Percentiles rank a stretch among this genome's conserved stretches.
These are phyloP conservation scores for Paraconiothyrium sp. DNA, from an alignment of 2,329 filamentous ascomycete genomes.

Conservation along the genomic window DNA sequence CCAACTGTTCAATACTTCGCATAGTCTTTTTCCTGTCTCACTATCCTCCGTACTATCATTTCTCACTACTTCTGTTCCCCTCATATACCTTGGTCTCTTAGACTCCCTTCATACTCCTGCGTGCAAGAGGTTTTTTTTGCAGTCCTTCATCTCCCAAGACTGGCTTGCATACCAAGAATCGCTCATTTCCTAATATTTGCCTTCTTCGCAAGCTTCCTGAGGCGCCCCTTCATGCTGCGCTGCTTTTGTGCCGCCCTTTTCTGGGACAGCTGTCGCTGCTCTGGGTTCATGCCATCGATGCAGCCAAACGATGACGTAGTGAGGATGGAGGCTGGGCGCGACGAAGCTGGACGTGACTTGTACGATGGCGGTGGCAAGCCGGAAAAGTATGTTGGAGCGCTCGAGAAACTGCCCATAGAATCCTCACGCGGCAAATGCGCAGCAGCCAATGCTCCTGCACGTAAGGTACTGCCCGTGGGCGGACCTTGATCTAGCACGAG, in stretches of 20 bases:
- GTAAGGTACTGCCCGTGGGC: constrained; percentile 19
- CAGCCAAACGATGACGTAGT: constrained; percentile 49
- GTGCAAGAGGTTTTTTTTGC: neutral
- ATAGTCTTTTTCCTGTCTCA: neutral
- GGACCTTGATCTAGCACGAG: constrained; percentile 22
- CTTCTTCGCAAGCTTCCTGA: constrained; percentile 40
- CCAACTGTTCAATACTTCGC: neutral
- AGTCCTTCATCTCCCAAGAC: constrained; percentile 1
- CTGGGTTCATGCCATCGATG: constrained; percentile 43
- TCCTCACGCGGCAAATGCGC: constrained; percentile 33
- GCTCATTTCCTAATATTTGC: constrained; percentile 26
- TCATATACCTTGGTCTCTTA: neutral
- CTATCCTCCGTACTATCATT: neutral
- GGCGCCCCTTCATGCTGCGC: constrained; percentile 37
- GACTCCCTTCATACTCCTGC: neutral
- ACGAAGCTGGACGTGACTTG: constrained; percentile 43
- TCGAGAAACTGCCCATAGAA: constrained; percentile 44
- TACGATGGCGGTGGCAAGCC: constrained; percentile 47
- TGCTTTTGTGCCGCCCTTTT: constrained; percentile 30
- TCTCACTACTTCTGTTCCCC: neutral
- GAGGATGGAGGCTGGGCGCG: constrained; percentile 39
- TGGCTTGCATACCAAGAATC: neutral
- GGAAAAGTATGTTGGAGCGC: constrained; percentile 45
- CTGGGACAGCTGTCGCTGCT: constrained; percentile 39
- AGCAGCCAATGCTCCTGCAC: constrained; percentile 26